Evolutionary conservation across 768 basidiomycete genomes (phyloP), one percentile per base, ranked within the genome.

Genomic region (Daedaleopsis sinensis): DNA sequence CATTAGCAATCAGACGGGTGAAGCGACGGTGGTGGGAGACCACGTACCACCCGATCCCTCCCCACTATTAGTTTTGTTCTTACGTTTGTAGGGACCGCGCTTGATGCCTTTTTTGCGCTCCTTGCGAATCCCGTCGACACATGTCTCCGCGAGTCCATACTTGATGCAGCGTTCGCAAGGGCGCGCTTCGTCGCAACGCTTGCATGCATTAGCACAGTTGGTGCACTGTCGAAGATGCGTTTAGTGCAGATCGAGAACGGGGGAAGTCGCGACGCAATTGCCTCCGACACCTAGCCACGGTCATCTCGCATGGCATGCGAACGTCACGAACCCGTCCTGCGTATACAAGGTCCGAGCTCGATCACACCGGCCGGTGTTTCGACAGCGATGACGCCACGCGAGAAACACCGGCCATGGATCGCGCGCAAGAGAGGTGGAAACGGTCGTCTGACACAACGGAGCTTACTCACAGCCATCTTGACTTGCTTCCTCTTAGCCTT

Each of bases 81-180:
- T 84, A 60, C 82, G 80, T 63, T 84, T 85, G 70, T 84, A 84
- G 1, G 83, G 84, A 3, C 83, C 83, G 19, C 83, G 80, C 68
- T 84, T 84, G 61, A 84, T 76, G 27, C 83, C 83, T 52, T 82
- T 84, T 67, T 87, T 85, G 58, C 87, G 79, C 70, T 88, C 87
- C 69, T 89, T 89, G 62, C 87, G 76, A 18, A 80, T 75, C 1
- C 86, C 85, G 65, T 89, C 86, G 2, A 80, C 65, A 64, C 87
- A 89, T n/a, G 78, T 72, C 27, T 81, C 77, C 13, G 80, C 78
- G 37, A 87, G 77, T 3, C 84, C 85, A 66, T 87, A 88, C 71
- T 87, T 88, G 61, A 81, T 68, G 65, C 87, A 89, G 32, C 87
- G 80, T 56, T 83, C 81, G 71, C 87, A 89, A 2, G 87, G 87